phyloP scores from a whole-genome alignment of 305 asterid genomes.

The Fraxinus greggii region DNA sequence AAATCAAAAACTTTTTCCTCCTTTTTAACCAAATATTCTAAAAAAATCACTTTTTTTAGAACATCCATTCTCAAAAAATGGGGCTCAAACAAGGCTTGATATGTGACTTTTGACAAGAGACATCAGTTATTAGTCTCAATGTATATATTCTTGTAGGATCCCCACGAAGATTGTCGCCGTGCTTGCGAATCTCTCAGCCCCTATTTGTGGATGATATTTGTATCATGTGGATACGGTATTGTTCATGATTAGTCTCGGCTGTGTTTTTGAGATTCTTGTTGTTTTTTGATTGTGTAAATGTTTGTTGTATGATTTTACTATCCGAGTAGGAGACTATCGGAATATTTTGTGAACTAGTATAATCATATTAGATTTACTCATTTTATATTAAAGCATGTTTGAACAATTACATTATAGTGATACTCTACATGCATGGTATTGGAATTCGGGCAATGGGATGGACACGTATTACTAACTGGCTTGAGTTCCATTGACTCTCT shows the following conservation, averaged over 20 bases:
- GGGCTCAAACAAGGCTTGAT: neutral
- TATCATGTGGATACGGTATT: neutral
- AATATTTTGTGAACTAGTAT: neutral
- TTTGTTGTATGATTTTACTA: neutral
- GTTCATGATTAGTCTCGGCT: neutral
- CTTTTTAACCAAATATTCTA: too few species aligned
- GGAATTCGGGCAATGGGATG: neutral
- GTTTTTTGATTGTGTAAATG: neutral
- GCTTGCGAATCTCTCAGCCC: neutral
- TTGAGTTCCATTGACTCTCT: neutral
- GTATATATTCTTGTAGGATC: neutral
- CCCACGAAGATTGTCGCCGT: neutral
- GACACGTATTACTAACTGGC: neutral
- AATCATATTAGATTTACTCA: neutral
- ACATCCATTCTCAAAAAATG: neutral
- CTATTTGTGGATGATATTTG: neutral
- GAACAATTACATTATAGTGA: neutral
- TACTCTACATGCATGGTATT: neutral
- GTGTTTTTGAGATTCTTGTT: neutral
- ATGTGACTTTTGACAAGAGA: neutral
- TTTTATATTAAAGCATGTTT: neutral
- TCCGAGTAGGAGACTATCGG: neutral
- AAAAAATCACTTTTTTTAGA: neutral
- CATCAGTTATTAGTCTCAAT: neutral
- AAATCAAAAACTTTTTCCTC: neutral